Conservation (phyloP, 768 basidiomycete genomes). For the Lyophyllum atratum region DNA sequence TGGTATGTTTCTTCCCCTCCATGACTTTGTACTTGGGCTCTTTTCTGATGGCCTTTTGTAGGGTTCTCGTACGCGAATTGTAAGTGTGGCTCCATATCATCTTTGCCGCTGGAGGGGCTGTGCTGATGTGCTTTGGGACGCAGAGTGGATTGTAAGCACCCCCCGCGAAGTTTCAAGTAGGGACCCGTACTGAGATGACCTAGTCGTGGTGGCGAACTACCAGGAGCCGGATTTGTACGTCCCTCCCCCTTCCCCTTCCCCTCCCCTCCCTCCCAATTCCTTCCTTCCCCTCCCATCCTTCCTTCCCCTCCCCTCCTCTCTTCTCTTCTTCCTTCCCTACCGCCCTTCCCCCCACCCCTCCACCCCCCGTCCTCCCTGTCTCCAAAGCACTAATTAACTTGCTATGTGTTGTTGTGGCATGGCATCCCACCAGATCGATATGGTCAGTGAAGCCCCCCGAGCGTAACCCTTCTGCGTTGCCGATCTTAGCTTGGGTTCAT, state of each 20-base stretch:
- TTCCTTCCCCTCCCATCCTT: background rate
- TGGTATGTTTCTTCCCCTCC: constrained; percentile 26
- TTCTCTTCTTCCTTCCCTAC: background rate
- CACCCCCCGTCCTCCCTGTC: background rate
- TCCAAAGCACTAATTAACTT: background rate
- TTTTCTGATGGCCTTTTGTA: constrained; percentile 18
- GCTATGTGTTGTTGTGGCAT: background rate
- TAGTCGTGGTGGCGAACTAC: constrained; percentile 74
- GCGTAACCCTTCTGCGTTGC: background rate
- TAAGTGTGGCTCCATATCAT: constrained; percentile 46
- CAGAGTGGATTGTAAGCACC: constrained; percentile 71
- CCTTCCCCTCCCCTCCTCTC: constrained; percentile 4
- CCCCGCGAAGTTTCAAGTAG: too few species aligned
- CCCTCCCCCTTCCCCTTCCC: constrained; percentile 15
- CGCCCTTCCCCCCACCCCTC: background rate
- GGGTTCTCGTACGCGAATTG: constrained; percentile 76
- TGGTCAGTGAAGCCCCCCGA: constrained; percentile 54
- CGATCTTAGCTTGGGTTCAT: constrained; percentile 15
- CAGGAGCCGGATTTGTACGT: constrained; percentile 81
- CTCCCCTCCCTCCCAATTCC: constrained; percentile 3
- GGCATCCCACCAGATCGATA: constrained; percentile 63
- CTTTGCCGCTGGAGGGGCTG: too few species aligned
- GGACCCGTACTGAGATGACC: too few species aligned
- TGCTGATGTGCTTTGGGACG: too few species aligned
- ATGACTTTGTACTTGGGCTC: too few species aligned